These are phyloP conservation scores for Jamesozyma spencerorum DNA, from an alignment of 805 yeast genomes.

Conservation along the genomic window DNA sequence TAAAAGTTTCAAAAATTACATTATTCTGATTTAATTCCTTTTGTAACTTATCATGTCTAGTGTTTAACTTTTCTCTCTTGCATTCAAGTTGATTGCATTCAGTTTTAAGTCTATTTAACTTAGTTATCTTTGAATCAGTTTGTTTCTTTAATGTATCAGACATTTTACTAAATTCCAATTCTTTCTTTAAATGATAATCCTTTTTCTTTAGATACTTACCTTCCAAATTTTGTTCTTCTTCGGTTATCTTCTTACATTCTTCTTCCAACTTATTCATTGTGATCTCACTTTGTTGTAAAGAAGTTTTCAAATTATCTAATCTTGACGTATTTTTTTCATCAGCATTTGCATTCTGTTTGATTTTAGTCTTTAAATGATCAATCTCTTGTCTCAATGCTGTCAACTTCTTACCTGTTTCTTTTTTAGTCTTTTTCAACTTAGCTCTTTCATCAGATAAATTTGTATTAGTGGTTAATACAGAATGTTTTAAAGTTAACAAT, in stretches of 20 bases:
- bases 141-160: constrained; percentile 16
- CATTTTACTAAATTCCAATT: constrained; percentile 24
- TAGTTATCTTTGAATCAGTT: neutral
- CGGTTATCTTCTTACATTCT: constrained; percentile 10
- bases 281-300: constrained; percentile 31
- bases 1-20: constrained; percentile 18
- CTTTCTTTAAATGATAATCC: constrained; percentile 29
- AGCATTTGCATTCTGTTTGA: constrained; percentile 39
- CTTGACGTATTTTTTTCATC: constrained; percentile 50
- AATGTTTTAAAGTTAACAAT: constrained; percentile 52
- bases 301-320: constrained; percentile 41
- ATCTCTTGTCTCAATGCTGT: constrained; percentile 46
- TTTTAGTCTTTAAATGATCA: constrained; percentile 41
- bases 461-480: constrained; percentile 54
- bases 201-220: constrained; percentile 31
- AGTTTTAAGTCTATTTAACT: constrained; percentile 13
- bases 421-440: constrained; percentile 47
- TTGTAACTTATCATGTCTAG: constrained; percentile 18
- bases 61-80: constrained; percentile 17
- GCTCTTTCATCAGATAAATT: constrained; percentile 48
- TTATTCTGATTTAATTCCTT: constrained; percentile 20
- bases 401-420: constrained; percentile 49
- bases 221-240: constrained; percentile 24
- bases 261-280: constrained; percentile 17
- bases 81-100: constrained; percentile 17